Evolutionary conservation across 2,329 filamentous ascomycete species (phyloP), one percentile per base, ranked within the genome.

Genomic region (Fusarium mangiferae): DNA sequence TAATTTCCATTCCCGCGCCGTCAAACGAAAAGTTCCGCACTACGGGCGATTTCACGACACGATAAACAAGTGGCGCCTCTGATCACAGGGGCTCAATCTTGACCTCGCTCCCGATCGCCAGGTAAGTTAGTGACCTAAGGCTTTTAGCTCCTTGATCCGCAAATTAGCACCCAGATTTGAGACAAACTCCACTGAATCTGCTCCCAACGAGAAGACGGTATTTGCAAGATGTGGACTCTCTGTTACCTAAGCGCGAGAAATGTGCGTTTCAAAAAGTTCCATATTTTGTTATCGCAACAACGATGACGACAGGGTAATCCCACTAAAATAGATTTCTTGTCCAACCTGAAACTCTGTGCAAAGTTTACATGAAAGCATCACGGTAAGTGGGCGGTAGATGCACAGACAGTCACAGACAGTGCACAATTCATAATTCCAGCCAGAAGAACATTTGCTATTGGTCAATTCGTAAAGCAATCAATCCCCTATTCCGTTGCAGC

Each of bases 21-120:
- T 33, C 22, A 17, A 17, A 24, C 10, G 17, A 41, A 35, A 48
- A 70, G 24, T 33, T 28, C n/a, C 42, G 49, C 51, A 44, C 51
- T 58, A 65, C 45, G 46, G 66, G 60, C 26, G 36, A 59, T 70
- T 54, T 65, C 15, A 35, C 11, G 22, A 24, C 15, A 48, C 59
- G 36, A 66, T 28, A 36, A 20, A 24, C 20, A 39, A 35, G 52
- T 70, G 59, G 67, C 67, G 67, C 18, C 17, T 48, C 10, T 45
- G 42, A 35, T 70, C 36, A 57, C 66, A 70, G 67, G 59, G 67
- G 51, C 30, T 24, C 42, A 51, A 45, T 54, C 51, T 54, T n/a
- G 33, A n/a, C 26, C 17, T 35, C 28, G 44, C 38, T 36, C 44
- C 67, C 67, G 59, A 70, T 70, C 59, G 52, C 44, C 66, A 60